Conservation (phyloP, 805 yeast species). For the Ogataea wickerhamii region DNA sequence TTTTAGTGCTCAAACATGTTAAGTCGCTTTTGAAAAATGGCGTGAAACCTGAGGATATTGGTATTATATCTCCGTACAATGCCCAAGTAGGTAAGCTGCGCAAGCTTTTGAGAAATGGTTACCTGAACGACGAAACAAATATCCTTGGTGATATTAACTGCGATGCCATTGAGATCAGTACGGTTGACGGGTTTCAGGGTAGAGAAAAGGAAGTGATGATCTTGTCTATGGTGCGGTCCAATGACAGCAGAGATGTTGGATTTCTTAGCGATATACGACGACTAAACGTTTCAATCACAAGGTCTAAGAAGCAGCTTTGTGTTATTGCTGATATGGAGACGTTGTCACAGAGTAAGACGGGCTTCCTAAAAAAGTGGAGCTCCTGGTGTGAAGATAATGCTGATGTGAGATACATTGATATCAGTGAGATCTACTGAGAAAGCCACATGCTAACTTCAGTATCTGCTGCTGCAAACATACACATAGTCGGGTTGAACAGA, state of each 20-base stretch:
- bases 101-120: slow-evolving; percentile 35
- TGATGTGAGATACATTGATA: slow-evolving; percentile 67
- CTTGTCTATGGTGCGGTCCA: slow-evolving; percentile 77
- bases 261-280: slow-evolving; percentile 77
- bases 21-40: slow-evolving; percentile 46
- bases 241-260: slow-evolving; percentile 68
- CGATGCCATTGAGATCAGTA: slow-evolving; percentile 66
- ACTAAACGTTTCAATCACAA: slow-evolving; percentile 88
- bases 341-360: slow-evolving; percentile 40
- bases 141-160: slow-evolving; percentile 15
- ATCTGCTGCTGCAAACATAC: slow-evolving; percentile 64
- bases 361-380: slow-evolving; percentile 63
- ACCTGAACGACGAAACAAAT: slow-evolving; percentile 8
- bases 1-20: slow-evolving; percentile 57
- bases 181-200: slow-evolving; percentile 97
- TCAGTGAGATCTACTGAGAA: slow-evolving; percentile 34
- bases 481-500: slow-evolving; percentile 58
- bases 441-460: slow-evolving; percentile 45
- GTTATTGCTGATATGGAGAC: slow-evolving; percentile 85
- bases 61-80: slow-evolving; percentile 85
- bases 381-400: slow-evolving; percentile 62
- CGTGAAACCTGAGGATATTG: slow-evolving; percentile 57
- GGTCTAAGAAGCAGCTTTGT: slow-evolving; percentile 82
- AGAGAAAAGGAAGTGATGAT: slow-evolving; percentile 87
- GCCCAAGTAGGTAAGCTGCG: slow-evolving; percentile 75